Base-by-base conservation (phyloP, 306 rosid species). In the Pyrus communis region DNA sequence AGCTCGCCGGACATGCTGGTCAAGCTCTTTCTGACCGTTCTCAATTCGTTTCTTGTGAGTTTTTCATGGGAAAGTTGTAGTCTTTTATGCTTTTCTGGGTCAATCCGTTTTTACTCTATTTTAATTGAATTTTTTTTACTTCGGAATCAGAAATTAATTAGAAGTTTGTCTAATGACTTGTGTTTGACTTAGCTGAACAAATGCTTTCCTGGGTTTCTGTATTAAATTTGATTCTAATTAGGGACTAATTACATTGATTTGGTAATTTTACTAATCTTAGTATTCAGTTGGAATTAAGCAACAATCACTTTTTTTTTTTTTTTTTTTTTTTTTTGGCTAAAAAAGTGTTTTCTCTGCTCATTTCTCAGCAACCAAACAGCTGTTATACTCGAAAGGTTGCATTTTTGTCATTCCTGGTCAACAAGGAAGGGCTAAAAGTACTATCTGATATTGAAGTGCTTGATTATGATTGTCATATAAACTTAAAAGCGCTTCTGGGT, bases 41-140 rank as follows among this genome's bases (percentile, higher is more conserved):
- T 74, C 73, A 79, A 35, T 73, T 84, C 52, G 79, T 81, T 58
- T 70, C 90, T 80, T 82, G 98, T 93, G 84, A 85, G 96, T 74
- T 78, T 77, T 83, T 35, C 45, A 9, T 43, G 12, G 74, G 46
- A 45, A 30, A 30, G 33, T 30, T 30, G 33, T 4, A 22, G 45
- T 9, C 12, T 8, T 57, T 13, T 4, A 9, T 57, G 1, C 33
- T 58, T 17, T 22, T 27, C 30, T 15, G 77, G 55, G 57, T 60
- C 42, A 22, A 11, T 55, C 15, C 8, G 51, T 57, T 30, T 72
- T 55, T 22, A 1, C 74, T 46, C 17, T 55, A 4, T 35, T 52
- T 72, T n/a, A 5, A 49, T 58, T 81, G 23, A 49, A 60, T 43
- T 40, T 69, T 62, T 46, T 43, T 60, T 49, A 25, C 27, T 27